phyloP scores from a whole-genome alignment of 1,139 yeast genomes.

The Hyphopichia khmerensis region DNA sequence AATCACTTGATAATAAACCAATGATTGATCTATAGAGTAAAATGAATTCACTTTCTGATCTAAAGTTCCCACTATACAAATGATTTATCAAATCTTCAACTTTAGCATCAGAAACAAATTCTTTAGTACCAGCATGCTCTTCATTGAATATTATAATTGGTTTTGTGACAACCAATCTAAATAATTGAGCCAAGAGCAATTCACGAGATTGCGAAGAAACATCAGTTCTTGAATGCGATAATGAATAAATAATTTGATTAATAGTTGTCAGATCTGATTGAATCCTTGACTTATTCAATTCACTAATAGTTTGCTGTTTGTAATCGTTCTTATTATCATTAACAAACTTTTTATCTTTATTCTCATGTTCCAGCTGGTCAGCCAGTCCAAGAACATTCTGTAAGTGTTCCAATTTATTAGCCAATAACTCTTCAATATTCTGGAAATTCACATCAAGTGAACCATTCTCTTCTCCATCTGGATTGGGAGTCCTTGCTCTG shows the following conservation, averaged over 20 bases:
- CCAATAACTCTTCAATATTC: conserved; percentile 41
- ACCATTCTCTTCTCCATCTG: conserved; percentile 46
- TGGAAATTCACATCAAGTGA: conserved; percentile 40
- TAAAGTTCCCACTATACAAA: conserved; percentile 32
- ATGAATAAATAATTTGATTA: conserved; percentile 39
- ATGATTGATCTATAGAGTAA: conserved; percentile 42
- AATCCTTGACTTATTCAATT: conserved; percentile 35
- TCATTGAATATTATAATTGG: conserved; percentile 42
- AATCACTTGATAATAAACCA: conserved; percentile 46
- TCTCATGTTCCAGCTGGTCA: conserved; percentile 11
- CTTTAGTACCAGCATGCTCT: conserved; percentile 29
- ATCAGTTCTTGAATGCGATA: conserved; percentile 40
- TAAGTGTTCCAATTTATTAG: conserved; percentile 34
- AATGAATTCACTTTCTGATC: conserved; percentile 45
- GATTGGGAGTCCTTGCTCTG: conserved; percentile 42
- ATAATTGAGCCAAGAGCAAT: conserved; percentile 50
- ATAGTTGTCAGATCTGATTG: conserved; percentile 38
- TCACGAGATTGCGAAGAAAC: conserved; percentile 53
- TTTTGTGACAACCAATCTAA: conserved; percentile 44
- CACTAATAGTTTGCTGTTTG: conserved; percentile 31
- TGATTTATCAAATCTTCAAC: conserved; percentile 34
- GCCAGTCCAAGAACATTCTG: conserved; percentile 18
- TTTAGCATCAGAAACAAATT: conserved; percentile 36
- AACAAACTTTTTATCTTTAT: conserved; percentile 8
- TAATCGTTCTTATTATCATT: conserved; percentile 17